Percentiles rank a stretch among this genome's conserved stretches.
These are phyloP conservation scores for Gnaphalium uliginosum DNA, from an alignment of 129 eudicot genomes.

Conservation along the genomic window DNA sequence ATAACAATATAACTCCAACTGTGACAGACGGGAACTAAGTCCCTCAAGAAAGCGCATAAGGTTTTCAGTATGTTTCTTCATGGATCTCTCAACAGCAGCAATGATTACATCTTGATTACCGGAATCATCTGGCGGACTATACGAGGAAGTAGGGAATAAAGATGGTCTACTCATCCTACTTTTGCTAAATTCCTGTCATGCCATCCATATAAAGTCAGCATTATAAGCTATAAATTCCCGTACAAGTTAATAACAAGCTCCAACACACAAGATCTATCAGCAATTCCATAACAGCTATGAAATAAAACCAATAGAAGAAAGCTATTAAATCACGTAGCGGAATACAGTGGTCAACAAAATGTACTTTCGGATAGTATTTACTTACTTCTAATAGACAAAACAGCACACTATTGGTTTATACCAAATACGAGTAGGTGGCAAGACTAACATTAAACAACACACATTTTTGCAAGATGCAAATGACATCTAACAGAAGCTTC, in stretches of 20 bases:
- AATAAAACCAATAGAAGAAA: not conserved
- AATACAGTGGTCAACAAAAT: not conserved
- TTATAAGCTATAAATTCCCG: not conserved
- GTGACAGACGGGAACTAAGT: slow-evolving; percentile 80
- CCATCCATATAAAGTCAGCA: slow-evolving; percentile 1
- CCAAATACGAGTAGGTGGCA: not conserved
- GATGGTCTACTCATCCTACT: slow-evolving; percentile 77
- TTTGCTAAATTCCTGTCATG: slow-evolving; percentile 70
- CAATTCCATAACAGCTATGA: no score
- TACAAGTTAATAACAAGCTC: not conserved
- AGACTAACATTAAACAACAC: not conserved
- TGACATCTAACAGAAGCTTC: not conserved
- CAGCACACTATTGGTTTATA: not conserved
- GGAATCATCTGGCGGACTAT: slow-evolving; percentile 46
- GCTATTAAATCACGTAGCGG: no score
- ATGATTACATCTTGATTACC: slow-evolving; percentile 58
- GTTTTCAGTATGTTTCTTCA: slow-evolving; percentile 83
- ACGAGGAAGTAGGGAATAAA: not conserved
- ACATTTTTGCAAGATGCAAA: not conserved
- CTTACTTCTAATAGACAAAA: not conserved
- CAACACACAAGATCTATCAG: no score
- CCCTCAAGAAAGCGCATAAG: slow-evolving; percentile 91
- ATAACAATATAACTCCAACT: slow-evolving; percentile 81
- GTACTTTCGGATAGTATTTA: not conserved
- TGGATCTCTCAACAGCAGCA: slow-evolving; percentile 63